Conservation (phyloP, 1,284 basidiomycete species). For the Athelia sp. region DNA sequence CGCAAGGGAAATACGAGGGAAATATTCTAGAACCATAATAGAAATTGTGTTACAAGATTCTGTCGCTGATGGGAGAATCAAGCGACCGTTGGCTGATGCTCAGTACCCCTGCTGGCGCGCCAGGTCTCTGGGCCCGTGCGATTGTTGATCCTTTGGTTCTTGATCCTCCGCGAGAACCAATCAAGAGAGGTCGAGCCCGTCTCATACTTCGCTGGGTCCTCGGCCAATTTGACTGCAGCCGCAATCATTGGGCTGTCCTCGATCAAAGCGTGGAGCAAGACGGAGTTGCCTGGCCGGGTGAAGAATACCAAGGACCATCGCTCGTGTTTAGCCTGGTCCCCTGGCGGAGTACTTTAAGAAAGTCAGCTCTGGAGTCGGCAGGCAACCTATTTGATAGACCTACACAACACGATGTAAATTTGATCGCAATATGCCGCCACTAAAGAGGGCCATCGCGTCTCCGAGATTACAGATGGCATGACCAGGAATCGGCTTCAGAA, state of each 20-base stretch:
- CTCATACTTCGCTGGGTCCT: slow-evolving; percentile 25
- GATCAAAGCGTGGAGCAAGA: slow-evolving; percentile 39
- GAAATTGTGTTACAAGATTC: too few species aligned
- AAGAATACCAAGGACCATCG: slow-evolving; percentile 64
- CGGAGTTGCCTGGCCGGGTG: slow-evolving; percentile 50
- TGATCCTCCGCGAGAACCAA: slow-evolving; percentile 45
- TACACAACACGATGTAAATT: slow-evolving; percentile 50
- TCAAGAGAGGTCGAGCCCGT: slow-evolving; percentile 38
- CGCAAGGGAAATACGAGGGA: too few species aligned
- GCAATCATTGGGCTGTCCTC: slow-evolving; percentile 45
- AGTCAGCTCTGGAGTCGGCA: not conserved
- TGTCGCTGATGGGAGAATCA: too few species aligned
- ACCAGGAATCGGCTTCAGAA: slow-evolving; percentile 47
- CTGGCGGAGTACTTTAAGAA: slow-evolving; percentile 34
- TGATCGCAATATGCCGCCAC: slow-evolving; percentile 52
- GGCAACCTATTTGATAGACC: slow-evolving; percentile 9
- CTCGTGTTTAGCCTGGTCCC: slow-evolving; percentile 36
- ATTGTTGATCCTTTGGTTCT: slow-evolving; percentile 40
- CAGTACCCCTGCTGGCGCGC: slow-evolving; percentile 28
- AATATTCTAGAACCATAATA: too few species aligned
- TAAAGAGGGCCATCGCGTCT: slow-evolving; percentile 53
- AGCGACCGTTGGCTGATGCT: slow-evolving; percentile 13
- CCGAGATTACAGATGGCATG: slow-evolving; percentile 60
- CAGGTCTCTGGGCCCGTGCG: slow-evolving; percentile 33
- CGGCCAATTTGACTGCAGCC: slow-evolving; percentile 24